These are phyloP conservation scores for Beauveria rudraprayagi DNA, from an alignment of 2,329 filamentous ascomycete species.

Conservation along the genomic window DNA sequence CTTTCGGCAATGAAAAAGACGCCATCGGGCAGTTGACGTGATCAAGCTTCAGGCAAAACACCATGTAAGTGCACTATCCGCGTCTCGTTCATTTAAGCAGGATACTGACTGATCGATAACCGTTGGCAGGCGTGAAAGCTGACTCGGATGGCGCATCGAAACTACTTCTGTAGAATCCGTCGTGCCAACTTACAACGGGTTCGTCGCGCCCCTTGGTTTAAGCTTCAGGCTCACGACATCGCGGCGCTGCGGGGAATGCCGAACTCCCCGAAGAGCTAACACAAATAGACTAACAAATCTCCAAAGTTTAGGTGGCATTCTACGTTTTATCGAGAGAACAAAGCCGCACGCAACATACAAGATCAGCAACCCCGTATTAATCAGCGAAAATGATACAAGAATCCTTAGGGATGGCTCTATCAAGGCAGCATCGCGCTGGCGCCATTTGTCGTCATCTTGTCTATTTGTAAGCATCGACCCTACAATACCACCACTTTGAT, in stretches of 20 bases:
- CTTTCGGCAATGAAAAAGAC: neutral
- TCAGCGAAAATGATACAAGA: conserved; percentile 6
- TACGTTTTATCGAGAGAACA: too few species aligned
- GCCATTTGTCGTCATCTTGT: conserved; percentile 6
- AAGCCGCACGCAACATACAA: too few species aligned
- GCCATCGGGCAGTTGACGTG: neutral
- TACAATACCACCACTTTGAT: neutral
- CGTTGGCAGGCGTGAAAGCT: neutral
- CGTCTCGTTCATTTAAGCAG: neutral
- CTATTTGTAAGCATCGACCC: conserved; percentile 5
- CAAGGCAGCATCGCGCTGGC: neutral
- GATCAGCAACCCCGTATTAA: neutral
- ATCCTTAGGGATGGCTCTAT: neutral
- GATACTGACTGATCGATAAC: neutral
- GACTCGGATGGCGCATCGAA: too few species aligned
- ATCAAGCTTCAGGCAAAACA: neutral
- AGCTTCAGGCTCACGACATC: neutral
- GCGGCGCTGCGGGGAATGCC: neutral
- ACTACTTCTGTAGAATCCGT: too few species aligned
- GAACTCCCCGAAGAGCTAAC: too few species aligned
- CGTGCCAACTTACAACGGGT: too few species aligned
- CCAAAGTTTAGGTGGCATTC: too few species aligned
- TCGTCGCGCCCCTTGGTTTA: too few species aligned
- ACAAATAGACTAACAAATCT: too few species aligned
- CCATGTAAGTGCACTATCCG: neutral